Evolutionary conservation across 2,329 filamentous ascomycete species (phyloP).

Genomic region (Neonectria coccinea): DNA sequence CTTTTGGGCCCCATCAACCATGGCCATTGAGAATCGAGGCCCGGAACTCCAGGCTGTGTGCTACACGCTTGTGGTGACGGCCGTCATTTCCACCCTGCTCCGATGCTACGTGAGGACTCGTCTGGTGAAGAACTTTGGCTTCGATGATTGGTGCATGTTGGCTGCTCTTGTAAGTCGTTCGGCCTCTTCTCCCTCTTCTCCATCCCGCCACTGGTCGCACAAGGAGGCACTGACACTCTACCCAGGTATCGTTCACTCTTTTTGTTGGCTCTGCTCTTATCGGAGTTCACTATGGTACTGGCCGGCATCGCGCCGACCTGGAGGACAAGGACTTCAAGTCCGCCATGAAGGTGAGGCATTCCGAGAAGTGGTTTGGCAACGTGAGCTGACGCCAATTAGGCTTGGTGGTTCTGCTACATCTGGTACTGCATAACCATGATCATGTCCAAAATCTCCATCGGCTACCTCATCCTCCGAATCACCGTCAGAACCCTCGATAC

Average conservation of each 20-base stretch:
- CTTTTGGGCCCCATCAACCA: conserved; percentile 23
- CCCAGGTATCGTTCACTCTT: conserved; percentile 52
- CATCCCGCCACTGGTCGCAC: background rate
- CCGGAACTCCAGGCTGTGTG: conserved; percentile 51
- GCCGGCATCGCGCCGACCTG: conserved; percentile 52
- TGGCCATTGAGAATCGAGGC: conserved; percentile 49
- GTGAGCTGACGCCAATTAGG: conserved; percentile 33
- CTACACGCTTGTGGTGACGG: conserved; percentile 45
- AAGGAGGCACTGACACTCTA: background rate
- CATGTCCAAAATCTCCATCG: conserved; percentile 56
- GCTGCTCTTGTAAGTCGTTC: conserved; percentile 47
- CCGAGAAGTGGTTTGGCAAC: background rate
- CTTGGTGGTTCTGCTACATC: conserved; percentile 55
- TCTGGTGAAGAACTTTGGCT: conserved; percentile 54
- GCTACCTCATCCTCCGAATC: conserved; percentile 57
- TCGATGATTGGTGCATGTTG: conserved; percentile 56
- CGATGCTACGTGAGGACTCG: conserved; percentile 50
- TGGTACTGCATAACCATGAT: conserved; percentile 54
- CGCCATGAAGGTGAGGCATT: conserved; percentile 51
- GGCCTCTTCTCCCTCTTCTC: no score
- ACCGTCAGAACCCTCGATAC: conserved; percentile 50
- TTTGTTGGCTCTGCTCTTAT: conserved; percentile 50
- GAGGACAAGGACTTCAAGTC: conserved; percentile 36
- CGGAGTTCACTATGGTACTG: conserved; percentile 56
- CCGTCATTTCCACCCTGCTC: conserved; percentile 46